Conservation (phyloP, 768 basidiomycete genomes). For the Scleroderma citrinum region DNA sequence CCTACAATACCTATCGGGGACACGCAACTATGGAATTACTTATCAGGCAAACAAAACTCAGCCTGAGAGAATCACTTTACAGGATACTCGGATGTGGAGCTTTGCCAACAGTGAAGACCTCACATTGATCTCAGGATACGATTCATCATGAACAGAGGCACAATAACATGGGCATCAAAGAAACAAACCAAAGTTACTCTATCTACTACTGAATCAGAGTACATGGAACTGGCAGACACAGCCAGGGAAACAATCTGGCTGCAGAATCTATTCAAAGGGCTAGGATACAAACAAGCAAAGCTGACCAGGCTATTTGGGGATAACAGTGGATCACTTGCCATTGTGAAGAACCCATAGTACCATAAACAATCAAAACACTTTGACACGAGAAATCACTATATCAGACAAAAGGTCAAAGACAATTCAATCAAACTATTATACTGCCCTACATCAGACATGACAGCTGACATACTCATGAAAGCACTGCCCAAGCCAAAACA, state of each 20-base stretch:
- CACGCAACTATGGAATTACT: neutral
- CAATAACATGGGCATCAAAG: constrained; percentile 25
- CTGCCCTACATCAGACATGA: constrained; percentile 17
- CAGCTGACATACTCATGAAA: constrained; percentile 16
- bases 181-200: constrained; percentile 28
- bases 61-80: constrained; percentile 5
- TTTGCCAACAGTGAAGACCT: constrained; percentile 19
- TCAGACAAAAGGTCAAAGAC: constrained; percentile 24
- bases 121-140: constrained; percentile 16
- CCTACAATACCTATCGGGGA: constrained; percentile 10
- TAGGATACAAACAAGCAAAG: constrained; percentile 14
- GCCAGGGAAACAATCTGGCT: constrained; percentile 8
- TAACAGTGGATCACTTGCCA: constrained; percentile 25
- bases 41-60: neutral
- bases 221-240: constrained; percentile 3
- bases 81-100: constrained; percentile 20
- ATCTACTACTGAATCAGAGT: constrained; percentile 1
- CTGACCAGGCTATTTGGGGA: constrained; percentile 12
- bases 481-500: constrained; percentile 1
- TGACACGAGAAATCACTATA: constrained; percentile 18
- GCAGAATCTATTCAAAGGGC: constrained; percentile 29
- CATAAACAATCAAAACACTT: constrained; percentile 20
- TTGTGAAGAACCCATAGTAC: constrained; percentile 8
- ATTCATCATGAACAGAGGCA: constrained; percentile 24
- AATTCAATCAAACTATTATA: constrained; percentile 5